Conservation (phyloP, 2,329 filamentous ascomycete species). For the Ceratocystis albifundus region DNA sequence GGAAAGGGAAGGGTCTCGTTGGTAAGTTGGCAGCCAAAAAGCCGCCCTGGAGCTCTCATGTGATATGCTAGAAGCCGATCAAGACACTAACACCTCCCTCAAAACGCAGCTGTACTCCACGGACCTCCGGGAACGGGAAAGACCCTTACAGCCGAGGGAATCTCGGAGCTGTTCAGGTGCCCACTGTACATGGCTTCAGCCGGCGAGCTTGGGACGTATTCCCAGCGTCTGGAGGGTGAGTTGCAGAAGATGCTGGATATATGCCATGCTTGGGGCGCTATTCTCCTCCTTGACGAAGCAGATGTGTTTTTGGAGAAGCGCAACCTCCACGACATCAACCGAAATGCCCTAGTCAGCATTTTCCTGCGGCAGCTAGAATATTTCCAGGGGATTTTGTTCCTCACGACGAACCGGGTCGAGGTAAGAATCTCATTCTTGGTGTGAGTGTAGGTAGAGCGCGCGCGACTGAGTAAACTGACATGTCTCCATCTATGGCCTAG, state of each 20-base stretch:
- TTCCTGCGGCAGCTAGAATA: conserved; percentile 39
- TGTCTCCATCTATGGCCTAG: conserved; percentile 28
- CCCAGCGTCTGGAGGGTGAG: conserved; percentile 59
- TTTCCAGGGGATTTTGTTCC: conserved; percentile 36
- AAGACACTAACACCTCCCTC: not conserved
- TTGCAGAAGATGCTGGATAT: conserved; percentile 50
- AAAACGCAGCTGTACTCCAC: conserved; percentile 7
- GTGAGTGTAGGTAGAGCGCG: no score
- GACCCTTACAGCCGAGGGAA: conserved; percentile 67
- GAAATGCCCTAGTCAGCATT: conserved; percentile 40
- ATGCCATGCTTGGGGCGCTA: conserved; percentile 40
- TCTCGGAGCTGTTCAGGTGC: conserved; percentile 51
- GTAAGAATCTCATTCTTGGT: not conserved
- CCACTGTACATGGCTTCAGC: conserved; percentile 76
- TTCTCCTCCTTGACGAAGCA: conserved; percentile 43
- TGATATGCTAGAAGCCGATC: conserved; percentile 18
- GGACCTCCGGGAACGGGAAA: conserved; percentile 78
- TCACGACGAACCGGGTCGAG: conserved; percentile 32
- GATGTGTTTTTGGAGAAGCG: conserved; percentile 43
- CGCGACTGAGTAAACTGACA: not conserved
- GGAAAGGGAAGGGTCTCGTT: conserved; percentile 36
- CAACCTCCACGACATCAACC: conserved; percentile 35
- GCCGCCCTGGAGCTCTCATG: conserved; percentile 33
- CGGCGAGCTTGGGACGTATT: conserved; percentile 70
- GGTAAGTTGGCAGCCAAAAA: not conserved